Evolutionary conservation across 108 stramenopile genomes (phyloP).

Genomic region (Nitzschia sp.): DNA sequence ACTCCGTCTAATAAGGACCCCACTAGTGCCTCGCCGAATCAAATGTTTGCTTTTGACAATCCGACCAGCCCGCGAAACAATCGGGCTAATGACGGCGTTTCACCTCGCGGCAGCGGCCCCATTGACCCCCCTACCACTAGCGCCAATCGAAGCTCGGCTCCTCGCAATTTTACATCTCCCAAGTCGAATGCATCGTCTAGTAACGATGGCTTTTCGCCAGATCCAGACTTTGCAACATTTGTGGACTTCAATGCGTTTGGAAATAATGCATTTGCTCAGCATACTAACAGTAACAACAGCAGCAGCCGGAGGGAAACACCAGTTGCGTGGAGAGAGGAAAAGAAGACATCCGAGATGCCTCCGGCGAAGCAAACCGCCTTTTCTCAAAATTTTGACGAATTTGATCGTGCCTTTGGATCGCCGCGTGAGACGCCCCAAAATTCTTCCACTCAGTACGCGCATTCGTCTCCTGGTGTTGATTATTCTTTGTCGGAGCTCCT

Average conservation of each 20-base stretch:
- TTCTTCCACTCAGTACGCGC: background rate
- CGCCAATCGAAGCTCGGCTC: constrained; percentile 2
- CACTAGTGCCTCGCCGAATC: background rate
- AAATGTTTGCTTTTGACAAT: constrained; percentile 19
- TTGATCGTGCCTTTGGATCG: constrained; percentile 6
- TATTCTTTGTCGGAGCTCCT: constrained; percentile 51
- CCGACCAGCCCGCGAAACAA: background rate
- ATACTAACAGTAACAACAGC: background rate
- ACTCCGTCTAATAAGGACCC: constrained; percentile 5
- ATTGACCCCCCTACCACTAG: constrained; percentile 1
- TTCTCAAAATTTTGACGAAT: background rate
- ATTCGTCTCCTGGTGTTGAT: constrained; percentile 18
- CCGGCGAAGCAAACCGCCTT: background rate
- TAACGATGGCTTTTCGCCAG: constrained; percentile 16
- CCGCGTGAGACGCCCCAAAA: background rate
- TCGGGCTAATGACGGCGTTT: background rate
- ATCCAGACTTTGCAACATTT: constrained; percentile 25
- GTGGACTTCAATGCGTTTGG: constrained; percentile 42
- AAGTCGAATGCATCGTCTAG: constrained; percentile 10
- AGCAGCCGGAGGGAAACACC: constrained; percentile 3
- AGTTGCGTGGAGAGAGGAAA: constrained; percentile 14
- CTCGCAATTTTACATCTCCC: constrained; percentile 34
- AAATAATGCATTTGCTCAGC: constrained; percentile 11
- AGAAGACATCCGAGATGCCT: background rate
- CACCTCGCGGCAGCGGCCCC: background rate